Base-by-base conservation (phyloP, 192 early-diverging fungal genomes). In the Geranomyces variabilis region DNA sequence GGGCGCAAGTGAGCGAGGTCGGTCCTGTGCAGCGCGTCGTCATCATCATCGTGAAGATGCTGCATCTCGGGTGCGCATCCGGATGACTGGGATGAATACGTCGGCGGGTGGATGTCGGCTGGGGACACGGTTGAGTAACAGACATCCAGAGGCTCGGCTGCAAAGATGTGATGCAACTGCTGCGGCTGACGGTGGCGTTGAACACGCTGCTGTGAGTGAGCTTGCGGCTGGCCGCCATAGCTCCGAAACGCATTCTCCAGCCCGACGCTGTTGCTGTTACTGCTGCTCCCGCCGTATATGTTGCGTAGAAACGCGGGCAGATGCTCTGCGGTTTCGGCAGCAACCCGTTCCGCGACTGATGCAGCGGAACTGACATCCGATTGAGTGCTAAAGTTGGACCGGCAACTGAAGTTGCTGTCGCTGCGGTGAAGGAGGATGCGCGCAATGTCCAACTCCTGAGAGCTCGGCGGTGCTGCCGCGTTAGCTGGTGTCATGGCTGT, bases 261-360 rank as follows among this genome's bases (percentile, higher is more conserved):
- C 13, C 31, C 29, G 12, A 28, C 24, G 28, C 21, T 21, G 30
- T 12, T 43, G n/a, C 22, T 1, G 28, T 9, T 62, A 43, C n/a
- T 22, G 0, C 9, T 10, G 44, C 65, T 31, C 36, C 47, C 67
- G 8, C 67, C 67, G 29, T 57, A 69, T 21, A 69, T 69, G 48
- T 43, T 69, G 9, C 67, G 21, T 10, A 69, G 36, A 51, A 69
- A 69, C 0, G 67, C 26, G 6, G 67, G 67, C 4, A 69, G 48
- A 21, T 69, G 28, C 41, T 60, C 58, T 7, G 58, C 58, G 17
- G 5, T 34, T 28, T 19, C 58, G 4, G 58, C 29, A 17, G 58
- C 58, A 19, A 34, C 31, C 7, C 24, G 31, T 28, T 19, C 22
- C 2, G 58, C 58, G 31, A 31, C 17, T 7, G 58, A 60, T 17